Base-by-base conservation (phyloP, 2,329 filamentous ascomycete species). In the Sporothrix humicola region DNA sequence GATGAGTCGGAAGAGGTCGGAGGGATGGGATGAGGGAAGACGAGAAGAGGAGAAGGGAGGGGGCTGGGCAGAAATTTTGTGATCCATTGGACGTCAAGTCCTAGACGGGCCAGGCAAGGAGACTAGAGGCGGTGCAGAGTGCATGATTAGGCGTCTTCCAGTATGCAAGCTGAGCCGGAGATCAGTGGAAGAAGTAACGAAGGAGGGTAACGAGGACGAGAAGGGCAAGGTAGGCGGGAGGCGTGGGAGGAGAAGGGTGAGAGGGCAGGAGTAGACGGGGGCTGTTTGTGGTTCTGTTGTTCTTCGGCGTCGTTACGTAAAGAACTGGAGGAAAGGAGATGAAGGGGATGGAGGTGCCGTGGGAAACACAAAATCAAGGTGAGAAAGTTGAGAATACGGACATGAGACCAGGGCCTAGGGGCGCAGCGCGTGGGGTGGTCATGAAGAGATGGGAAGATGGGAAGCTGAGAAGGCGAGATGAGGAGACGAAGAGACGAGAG, bases 261-360 rank as follows among this genome's bases (percentile, higher is more conserved):
- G 65, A 52, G 15, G 65, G 65, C 65, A 20, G 52, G 23, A 37
- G 65, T 17, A 37, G 46, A 37, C 46, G 46, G 46, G 12, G 65
- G 23, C 46, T 17, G 23, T 68, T 20, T 46, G 42, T 7, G 12
- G 10, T 46, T 13, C 42, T 46, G 61, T 12, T 20, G n/a, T 20
- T 23, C 8, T 12, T 56, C 52, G 52, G 46, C 20, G 65, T 52
- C 46, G 65, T 68, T 68, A 68, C 65, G 65, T 68, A 68, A 68
- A 68, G 65, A 20, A 26, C 46, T 37, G 65, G 65, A 68, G 44
- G 20, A 50, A 31, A 68, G 37, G 58, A 48, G 42, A 37, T 44
- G 46, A 23, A 20, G 13, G 46, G 42, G 23, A 68, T 3, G 8
- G 42, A 15, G 42, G n/a, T 68, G 13, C 23, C 13, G 44, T 12